Base-by-base conservation (phyloP, 768 basidiomycete species). In the Calocybe indica region DNA sequence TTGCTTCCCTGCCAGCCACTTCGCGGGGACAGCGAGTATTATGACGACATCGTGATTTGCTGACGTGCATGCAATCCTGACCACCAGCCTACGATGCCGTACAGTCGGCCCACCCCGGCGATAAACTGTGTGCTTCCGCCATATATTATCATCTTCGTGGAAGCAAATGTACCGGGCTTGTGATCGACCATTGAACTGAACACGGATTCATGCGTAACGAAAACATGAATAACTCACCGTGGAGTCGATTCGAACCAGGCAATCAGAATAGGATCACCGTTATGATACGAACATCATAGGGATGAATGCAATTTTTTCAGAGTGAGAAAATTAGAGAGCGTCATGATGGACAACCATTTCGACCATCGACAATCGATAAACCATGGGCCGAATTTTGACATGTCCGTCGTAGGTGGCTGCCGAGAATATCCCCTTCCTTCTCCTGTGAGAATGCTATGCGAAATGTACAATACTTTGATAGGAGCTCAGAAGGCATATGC, bases 271-370 rank as follows among this genome's bases (percentile, higher is more conserved):
- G 13, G 42, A 31, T 40, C 10, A 51, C 3, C 29, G 12, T 37
- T 30, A 22, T 6, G 22, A 22, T 46, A 37, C 5, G 22, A 29
- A 14, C 42, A 10, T 15, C 6, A 10, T 7, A 8, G 31, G 6
- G 43, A 14, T 7, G 57, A 93, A 94, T 3, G 91, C 91, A 53
- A 91, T 88, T 60, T 94, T 95, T 54, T 92, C 76, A 1, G 85
- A 78, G 63, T 94, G 92, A 4, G 92, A 92, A 62, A 83, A 78
- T 55, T 91, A 90, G 0, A 91, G 88, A 9, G 85, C 81, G 5
- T 73, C 89, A 57, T 93, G 92, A 0, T 92, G 92, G 5, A 94
- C 92, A 9, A 93, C 83, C 92, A 95, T 94, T 71, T 95, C 92
- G 29, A 83, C 85, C 30, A 94, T 65, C 8, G 86, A 86, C 45